These are phyloP conservation scores for Craspedostauros australis DNA, from an alignment of 108 stramenopile species.

Conservation along the genomic window DNA sequence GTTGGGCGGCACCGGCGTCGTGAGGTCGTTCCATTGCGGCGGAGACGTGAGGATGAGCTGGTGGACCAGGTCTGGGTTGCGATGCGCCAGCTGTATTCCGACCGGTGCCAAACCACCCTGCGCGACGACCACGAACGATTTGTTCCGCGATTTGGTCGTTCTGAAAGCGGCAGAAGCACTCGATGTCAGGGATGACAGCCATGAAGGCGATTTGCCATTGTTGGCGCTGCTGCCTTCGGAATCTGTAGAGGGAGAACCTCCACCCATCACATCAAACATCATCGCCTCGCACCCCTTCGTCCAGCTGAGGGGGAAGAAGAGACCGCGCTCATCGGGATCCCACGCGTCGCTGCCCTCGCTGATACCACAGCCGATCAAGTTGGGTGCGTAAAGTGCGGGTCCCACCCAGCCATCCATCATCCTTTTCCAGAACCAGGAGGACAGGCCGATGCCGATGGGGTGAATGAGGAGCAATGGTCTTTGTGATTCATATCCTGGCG, in stretches of 20 bases:
- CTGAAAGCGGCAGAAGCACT: too few relatives aligned
- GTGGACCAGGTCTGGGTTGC: slow-evolving; percentile 34
- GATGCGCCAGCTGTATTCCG: slow-evolving; percentile 45
- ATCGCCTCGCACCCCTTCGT: slow-evolving; percentile 48
- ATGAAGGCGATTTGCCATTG: too few relatives aligned
- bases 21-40: slow-evolving; percentile 50
- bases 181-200: too few relatives aligned
- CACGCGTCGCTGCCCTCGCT: slow-evolving; percentile 43
- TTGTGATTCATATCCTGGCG: slow-evolving; percentile 13
- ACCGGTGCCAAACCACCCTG: slow-evolving; percentile 68
- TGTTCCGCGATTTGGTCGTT: too few relatives aligned
- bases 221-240: too few relatives aligned
- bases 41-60: slow-evolving; percentile 50
- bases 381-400: slow-evolving; percentile 42
- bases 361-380: slow-evolving; percentile 71
- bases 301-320: slow-evolving; percentile 59
- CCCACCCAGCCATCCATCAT: slow-evolving; percentile 25
- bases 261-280: too few relatives aligned
- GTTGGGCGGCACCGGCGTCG: slow-evolving; percentile 34
- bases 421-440: slow-evolving; percentile 60
- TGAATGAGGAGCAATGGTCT: slow-evolving; percentile 45
- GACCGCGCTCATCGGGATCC: slow-evolving; percentile 33
- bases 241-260: too few relatives aligned
- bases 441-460: slow-evolving; percentile 64
- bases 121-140: slow-evolving; percentile 35